phyloP scores from a whole-genome alignment of 257 asterid species.

The Nicotiana otophora region DNA sequence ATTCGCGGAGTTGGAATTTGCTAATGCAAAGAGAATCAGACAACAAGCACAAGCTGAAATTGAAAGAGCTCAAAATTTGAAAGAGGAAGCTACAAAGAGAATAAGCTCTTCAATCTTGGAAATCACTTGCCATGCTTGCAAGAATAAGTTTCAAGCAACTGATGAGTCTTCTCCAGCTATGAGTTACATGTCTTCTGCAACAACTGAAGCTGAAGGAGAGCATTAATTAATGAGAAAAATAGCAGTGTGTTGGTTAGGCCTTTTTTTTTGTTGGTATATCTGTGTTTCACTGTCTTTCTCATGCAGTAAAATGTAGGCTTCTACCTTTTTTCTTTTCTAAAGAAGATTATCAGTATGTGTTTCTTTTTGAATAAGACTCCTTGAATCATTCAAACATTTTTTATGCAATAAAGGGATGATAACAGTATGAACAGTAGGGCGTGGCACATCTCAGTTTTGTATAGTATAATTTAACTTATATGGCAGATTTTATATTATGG shows the following conservation, averaged over 20 bases:
- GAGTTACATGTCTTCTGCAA: conserved; percentile 29
- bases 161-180: conserved; percentile 32
- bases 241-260: background rate
- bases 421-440: background rate
- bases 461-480: no score
- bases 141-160: conserved; percentile 33
- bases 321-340: background rate
- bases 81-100: conserved; percentile 40
- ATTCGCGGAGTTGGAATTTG: conserved; percentile 56
- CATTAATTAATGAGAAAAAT: background rate
- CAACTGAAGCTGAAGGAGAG: conserved; percentile 30
- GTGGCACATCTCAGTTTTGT: no score
- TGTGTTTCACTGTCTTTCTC: background rate
- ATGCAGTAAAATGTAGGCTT: background rate
- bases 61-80: conserved; percentile 44
- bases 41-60: conserved; percentile 54
- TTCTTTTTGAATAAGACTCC: background rate
- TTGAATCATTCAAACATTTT: background rate
- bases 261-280: background rate
- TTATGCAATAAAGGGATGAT: background rate
- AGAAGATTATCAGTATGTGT: background rate
- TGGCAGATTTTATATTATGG: no score
- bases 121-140: conserved; percentile 67
- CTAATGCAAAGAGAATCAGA: conserved; percentile 58
- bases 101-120: conserved; percentile 44